Percentiles rank a stretch among this genome's conserved stretches.
These are phyloP conservation scores for Tanacetum coccineum DNA, from an alignment of 129 eudicot genomes.

Conservation along the genomic window DNA sequence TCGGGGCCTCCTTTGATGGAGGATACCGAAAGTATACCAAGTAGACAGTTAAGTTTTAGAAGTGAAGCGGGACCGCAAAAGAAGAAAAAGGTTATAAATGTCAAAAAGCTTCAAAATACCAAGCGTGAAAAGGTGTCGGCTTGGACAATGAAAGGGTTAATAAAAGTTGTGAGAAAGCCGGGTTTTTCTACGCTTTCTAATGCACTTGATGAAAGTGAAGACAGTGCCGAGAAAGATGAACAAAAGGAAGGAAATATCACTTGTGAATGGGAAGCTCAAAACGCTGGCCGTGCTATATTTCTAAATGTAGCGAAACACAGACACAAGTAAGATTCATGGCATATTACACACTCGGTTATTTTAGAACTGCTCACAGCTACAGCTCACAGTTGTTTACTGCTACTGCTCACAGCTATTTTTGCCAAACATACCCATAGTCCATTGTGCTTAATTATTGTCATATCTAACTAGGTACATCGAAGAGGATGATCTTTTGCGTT, in stretches of 20 bases:
- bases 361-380: no score
- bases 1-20: slow-evolving; percentile 61
- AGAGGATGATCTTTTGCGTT: slow-evolving; percentile 60
- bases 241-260: slow-evolving; percentile 43
- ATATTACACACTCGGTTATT: no score
- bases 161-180: slow-evolving; percentile 45
- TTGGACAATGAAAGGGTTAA: slow-evolving; percentile 79
- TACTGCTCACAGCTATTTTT: no score
- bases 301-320: slow-evolving; percentile 50
- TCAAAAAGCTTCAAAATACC: slow-evolving; percentile 61
- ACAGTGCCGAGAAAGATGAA: slow-evolving; percentile 33
- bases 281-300: slow-evolving; percentile 44
- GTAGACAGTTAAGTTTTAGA: slow-evolving; percentile 49
- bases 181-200: slow-evolving; percentile 53
- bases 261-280: slow-evolving; percentile 50
- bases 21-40: slow-evolving; percentile 17
- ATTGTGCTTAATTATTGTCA: not conserved
- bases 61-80: slow-evolving; percentile 33
- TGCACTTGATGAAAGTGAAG: slow-evolving; percentile 48
- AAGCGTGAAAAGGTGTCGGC: slow-evolving; percentile 66
- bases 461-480: slow-evolving; percentile 41
- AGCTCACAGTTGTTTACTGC: no score
- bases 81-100: slow-evolving; percentile 50
- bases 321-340: slow-evolving; percentile 34
- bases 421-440: not conserved